Evolutionary conservation across 352 stramenopile genomes (phyloP).

Genomic region (Phytophthora foliorum): DNA sequence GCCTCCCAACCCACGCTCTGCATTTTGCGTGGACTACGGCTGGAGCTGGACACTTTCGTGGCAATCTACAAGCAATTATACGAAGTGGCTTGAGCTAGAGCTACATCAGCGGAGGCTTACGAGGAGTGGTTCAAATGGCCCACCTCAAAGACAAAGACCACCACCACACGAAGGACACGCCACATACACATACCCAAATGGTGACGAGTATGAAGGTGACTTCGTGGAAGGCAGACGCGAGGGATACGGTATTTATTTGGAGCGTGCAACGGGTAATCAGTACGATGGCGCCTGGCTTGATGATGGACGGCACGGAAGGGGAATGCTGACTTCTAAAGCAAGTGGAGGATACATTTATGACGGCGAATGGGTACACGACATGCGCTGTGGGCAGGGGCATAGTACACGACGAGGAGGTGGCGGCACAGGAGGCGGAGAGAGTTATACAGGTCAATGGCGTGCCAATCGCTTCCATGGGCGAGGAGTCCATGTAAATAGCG

Average conservation of each 20-base stretch:
- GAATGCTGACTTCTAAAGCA: conserved; percentile 67
- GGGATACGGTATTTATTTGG: conserved; percentile 79
- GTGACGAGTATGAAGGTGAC: conserved; percentile 83
- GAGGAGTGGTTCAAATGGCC: conserved; percentile 20
- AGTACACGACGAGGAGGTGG: conserved; percentile 70
- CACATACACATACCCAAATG: conserved; percentile 71
- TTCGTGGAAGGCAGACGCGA: conserved; percentile 76
- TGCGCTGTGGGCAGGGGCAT: conserved; percentile 74
- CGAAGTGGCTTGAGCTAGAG: conserved; percentile 50
- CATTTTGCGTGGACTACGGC: conserved; percentile 68
- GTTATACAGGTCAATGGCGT: conserved; percentile 75
- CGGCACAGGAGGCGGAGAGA: conserved; percentile 50
- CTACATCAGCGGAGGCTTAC: conserved; percentile 18
- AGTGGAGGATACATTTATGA: conserved; percentile 79
- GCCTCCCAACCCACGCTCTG: conserved; percentile 26
- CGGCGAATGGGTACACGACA: conserved; percentile 79
- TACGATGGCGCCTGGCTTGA: conserved; percentile 82
- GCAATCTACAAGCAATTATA: conserved; percentile 74
- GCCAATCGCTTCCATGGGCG: conserved; percentile 74
- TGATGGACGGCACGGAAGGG: conserved; percentile 75
- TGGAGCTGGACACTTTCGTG: conserved; percentile 70
- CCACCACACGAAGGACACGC: conserved; percentile 57
- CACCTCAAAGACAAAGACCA: conserved; percentile 36
- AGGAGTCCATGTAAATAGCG: conserved; percentile 70
- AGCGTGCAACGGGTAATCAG: conserved; percentile 78